Base-by-base conservation (phyloP, 169 alveolate species). In the Theileria annulata region DNA sequence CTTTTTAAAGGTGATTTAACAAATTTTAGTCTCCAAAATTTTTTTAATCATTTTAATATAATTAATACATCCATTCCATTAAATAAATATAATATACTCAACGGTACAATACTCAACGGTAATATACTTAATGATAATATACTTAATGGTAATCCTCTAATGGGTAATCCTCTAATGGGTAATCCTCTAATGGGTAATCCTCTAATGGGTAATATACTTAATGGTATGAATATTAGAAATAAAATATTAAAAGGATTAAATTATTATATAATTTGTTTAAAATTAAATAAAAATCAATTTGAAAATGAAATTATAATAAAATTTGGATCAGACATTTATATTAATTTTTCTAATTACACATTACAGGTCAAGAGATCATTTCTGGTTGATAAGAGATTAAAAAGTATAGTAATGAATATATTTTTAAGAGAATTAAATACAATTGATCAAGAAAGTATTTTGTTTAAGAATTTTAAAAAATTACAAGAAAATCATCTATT, bases 401-500 rank as follows among this genome's bases (percentile, higher is more conserved):
- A 49, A 73, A 31, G 51, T 0, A 25, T 66, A 59, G 73, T 74
- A 12, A 12, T 66, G 33, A 54, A n/a, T 13, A 33, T 72, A 15
- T 47, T 79, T 28, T 48, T 62, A 27, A 35, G 30, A n/a, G 86
- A 69, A 25, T n/a, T 42, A 42, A 42, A 8, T 42, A 42, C 51
- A 3, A 17, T 42, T 8, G 51, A 42, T 17, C 51, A 31, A 10
- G 30, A 37, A 64, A 37, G 54, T 15, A 3, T 23, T 12, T 51
- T 58, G 49, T 58, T 48, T 73, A 37, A 30, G 48, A 56, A 62
- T 49, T 37, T 79, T 31, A 68, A 63, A 74, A 42, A 47, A 13
- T 25, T 73, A 27, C 76, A 54, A 49, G 51, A 73, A 19, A 79
- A 81, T 79, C 28, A 48, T 17, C 74, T 35, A 21, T 28, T 81